Evolutionary conservation across 139 green algal species (phyloP).

Genomic region (Haematococcus lacustris): DNA sequence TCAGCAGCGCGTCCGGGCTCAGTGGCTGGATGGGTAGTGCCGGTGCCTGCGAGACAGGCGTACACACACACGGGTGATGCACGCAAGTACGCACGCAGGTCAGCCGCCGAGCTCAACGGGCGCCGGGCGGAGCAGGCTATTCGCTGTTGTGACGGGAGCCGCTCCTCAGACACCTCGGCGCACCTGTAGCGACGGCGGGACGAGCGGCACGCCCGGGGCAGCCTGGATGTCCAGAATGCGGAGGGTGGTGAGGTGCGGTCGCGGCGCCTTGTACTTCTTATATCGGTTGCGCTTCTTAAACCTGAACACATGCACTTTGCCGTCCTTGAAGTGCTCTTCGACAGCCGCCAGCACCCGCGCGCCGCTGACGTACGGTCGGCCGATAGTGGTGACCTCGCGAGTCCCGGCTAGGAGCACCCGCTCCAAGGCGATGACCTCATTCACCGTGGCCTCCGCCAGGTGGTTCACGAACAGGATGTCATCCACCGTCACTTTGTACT

Average conservation of each 20-base stretch:
- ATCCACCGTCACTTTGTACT: slow-evolving; percentile 44
- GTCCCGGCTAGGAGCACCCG: slow-evolving; percentile 34
- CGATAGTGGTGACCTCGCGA: slow-evolving; percentile 21
- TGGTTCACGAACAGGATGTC: slow-evolving; percentile 42
- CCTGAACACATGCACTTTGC: slow-evolving; percentile 39
- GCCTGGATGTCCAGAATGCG: slow-evolving; percentile 28
- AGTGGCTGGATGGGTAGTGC: no score
- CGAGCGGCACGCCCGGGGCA: no score
- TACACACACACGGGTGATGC: no score
- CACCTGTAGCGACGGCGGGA: no score
- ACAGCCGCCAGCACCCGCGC: slow-evolving; percentile 29
- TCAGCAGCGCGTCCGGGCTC: no score
- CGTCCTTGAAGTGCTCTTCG: slow-evolving; percentile 38
- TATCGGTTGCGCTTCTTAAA: slow-evolving; percentile 43
- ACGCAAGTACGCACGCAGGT: no score
- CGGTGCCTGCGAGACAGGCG: no score
- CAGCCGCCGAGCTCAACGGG: no score
- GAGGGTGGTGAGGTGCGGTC: slow-evolving; percentile 28
- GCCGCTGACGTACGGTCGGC: slow-evolving; percentile 26
- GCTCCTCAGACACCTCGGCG: no score
- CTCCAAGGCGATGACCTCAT: slow-evolving; percentile 35
- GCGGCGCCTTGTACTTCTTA: slow-evolving; percentile 26
- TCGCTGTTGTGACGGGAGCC: no score
- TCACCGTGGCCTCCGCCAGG: slow-evolving; percentile 20
- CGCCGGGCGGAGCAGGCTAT: no score